Base-by-base conservation (phyloP, 2,329 filamentous ascomycete species). In the Fusarium sp. region DNA sequence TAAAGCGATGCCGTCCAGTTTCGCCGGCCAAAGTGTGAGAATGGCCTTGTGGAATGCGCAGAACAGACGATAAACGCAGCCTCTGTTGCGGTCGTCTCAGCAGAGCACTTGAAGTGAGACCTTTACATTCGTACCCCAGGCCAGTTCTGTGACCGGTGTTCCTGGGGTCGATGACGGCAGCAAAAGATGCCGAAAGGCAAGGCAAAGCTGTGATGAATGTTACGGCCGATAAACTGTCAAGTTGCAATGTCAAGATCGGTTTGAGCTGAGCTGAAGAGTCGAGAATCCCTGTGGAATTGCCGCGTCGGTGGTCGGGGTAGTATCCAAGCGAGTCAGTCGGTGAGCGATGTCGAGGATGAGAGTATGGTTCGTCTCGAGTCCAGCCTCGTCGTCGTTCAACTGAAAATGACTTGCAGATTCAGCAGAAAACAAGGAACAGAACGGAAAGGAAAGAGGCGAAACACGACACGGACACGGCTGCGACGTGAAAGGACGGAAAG, bases 41-140 rank as follows among this genome's bases (percentile, higher is more conserved):
- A 45, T 45, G 41, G 54, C 52, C 60, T 43, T 67, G 52, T 30
- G 60, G 23, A 62, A 61, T 54, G 56, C 56, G 61, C 58, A 60
- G 50, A 39, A 59, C 27, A 23, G 56, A 23, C 50, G 45, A 54
- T 32, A 63, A 58, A 63, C 45, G 63, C 41, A 48, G 57, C 48
- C 57, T 50, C 59, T 66, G 63, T 64, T 62, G 67, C 67, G 45
- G 58, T 71, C 43, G 69, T 63, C 68, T 73, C 69, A 71, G 50
- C 43, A 35, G 56, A 68, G 58, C 62, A 59, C 64, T 64, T 59
- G 64, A 43, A 59, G 65, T 67, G 72, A 75, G 73, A 69, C 70
- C 67, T 68, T 37, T 74, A 64, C 57, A 74, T 77, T 77, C 76
- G 73, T 76, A 78, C 76, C 76, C 76, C 76, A 78, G 76, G 76